These are phyloP conservation scores for Eucalyptus sp. DNA, from an alignment of 345 rosid species.

Conservation along the genomic window DNA sequence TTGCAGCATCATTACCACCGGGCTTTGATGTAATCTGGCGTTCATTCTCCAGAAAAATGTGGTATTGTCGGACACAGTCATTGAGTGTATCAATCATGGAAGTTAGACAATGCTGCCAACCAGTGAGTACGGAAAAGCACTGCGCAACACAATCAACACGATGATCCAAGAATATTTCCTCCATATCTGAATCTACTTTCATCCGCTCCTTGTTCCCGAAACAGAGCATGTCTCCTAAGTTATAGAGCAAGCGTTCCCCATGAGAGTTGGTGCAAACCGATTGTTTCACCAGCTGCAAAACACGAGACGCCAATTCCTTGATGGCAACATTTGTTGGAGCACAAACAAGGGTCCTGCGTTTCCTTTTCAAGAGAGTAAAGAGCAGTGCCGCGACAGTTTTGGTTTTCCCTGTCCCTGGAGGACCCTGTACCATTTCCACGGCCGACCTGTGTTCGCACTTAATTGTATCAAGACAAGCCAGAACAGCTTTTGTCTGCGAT, in stretches of 20 bases:
- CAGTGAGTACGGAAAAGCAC: background rate
- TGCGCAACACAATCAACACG: constrained; percentile 2
- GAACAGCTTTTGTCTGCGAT: constrained; percentile 1
- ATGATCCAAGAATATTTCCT: constrained; percentile 9
- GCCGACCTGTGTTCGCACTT: background rate
- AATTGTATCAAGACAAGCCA: background rate
- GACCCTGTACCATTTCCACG: constrained; percentile 11
- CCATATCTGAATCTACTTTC: background rate
- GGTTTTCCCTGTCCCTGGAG: constrained; percentile 13
- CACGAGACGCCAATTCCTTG: constrained; percentile 4
- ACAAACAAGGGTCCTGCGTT: constrained; percentile 7
- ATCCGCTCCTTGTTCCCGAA: constrained; percentile 2
- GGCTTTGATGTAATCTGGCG: background rate
- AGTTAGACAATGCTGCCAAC: constrained; percentile 1
- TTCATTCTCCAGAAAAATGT: background rate
- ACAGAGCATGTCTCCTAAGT: constrained; percentile 5
- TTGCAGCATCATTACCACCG: background rate
- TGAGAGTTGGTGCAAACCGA: background rate
- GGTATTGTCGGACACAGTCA: background rate
- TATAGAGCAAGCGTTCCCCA: background rate
- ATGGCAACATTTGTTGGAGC: constrained; percentile 12
- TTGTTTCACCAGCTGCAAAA: constrained; percentile 1
- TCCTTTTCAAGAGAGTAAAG: background rate
- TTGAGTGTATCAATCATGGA: background rate
- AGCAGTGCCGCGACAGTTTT: constrained; percentile 3